Conservation (phyloP, 2,329 filamentous ascomycete genomes). For the Whalleya microplaca region DNA sequence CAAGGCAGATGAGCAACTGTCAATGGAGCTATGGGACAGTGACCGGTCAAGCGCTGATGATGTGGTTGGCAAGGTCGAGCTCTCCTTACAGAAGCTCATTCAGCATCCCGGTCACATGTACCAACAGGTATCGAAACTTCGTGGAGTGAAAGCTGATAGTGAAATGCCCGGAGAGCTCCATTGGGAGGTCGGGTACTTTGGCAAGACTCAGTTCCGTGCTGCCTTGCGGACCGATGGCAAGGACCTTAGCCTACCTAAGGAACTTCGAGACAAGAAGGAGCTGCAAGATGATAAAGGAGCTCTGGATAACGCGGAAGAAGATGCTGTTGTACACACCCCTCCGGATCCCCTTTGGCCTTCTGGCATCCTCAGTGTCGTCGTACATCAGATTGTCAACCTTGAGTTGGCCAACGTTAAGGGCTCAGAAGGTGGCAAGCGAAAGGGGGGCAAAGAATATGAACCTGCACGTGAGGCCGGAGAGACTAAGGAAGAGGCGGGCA, state of each 20-base stretch:
- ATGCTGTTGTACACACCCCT: constrained; percentile 86
- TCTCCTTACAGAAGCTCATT: constrained; percentile 94
- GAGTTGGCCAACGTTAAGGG: constrained; percentile 92
- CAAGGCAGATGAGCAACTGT: constrained; percentile 90
- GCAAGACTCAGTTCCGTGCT: constrained; percentile 84
- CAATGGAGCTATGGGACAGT: constrained; percentile 94
- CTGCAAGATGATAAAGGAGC: constrained; percentile 88
- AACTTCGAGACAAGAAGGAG: constrained; percentile 72
- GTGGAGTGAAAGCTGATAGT: constrained; percentile 80
- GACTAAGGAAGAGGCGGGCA: constrained; percentile 80
- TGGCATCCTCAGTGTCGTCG: constrained; percentile 80
- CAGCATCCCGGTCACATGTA: constrained; percentile 94
- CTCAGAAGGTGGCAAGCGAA: constrained; percentile 72
- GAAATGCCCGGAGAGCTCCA: constrained; percentile 92
- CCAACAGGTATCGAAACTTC: constrained; percentile 80
- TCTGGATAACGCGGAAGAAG: constrained; percentile 73
- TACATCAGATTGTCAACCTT: constrained; percentile 94
- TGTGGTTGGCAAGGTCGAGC: constrained; percentile 90
- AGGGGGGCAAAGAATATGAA: constrained; percentile 79
- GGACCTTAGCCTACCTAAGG: constrained; percentile 74
- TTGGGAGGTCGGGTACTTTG: constrained; percentile 96
- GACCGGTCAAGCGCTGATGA: constrained; percentile 92
- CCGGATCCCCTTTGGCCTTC: constrained; percentile 97
- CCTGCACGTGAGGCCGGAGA: constrained; percentile 86
- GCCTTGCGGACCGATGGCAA: constrained; percentile 87